A percentile compares a stretch with the other conserved stretches of the same genome.
phyloP scores from a whole-genome alignment of 805 yeast species.

The Ogataea trehalophila region DNA sequence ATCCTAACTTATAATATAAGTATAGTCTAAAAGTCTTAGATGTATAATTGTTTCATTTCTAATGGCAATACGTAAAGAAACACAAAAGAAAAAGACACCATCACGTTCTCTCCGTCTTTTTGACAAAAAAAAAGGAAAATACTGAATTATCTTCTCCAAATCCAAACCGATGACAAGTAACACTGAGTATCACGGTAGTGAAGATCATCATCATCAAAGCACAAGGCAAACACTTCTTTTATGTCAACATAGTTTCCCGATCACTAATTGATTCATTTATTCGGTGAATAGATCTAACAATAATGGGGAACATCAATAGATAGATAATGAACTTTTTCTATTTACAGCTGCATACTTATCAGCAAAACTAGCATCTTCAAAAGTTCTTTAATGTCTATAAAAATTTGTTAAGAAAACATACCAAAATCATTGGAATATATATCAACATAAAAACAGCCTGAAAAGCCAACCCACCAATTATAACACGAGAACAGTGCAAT shows the following conservation, averaged over 20 bases:
- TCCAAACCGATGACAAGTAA: constrained; percentile 58
- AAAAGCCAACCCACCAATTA: constrained; percentile 70
- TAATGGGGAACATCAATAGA: constrained; percentile 44
- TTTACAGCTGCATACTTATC: constrained; percentile 27
- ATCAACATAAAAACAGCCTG: constrained; percentile 70
- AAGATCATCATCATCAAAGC: constrained; percentile 56
- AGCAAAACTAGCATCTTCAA: constrained; percentile 29
- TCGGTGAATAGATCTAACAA: constrained; percentile 64
- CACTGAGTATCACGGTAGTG: constrained; percentile 40
- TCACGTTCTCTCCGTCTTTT: no score
- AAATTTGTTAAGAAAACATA: constrained; percentile 39
- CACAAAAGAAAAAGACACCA: no score
- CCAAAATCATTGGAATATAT: constrained; percentile 46
- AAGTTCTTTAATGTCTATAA: constrained; percentile 16
- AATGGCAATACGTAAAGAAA: no score
- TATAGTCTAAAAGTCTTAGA: no score
- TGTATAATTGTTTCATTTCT: no score
- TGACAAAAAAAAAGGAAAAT: neutral
- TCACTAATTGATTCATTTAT: constrained; percentile 67
- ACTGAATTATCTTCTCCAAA: constrained; percentile 26
- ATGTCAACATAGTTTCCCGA: constrained; percentile 62
- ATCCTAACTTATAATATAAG: no score
- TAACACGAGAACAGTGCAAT: constrained; percentile 47
- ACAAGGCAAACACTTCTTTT: constrained; percentile 50
- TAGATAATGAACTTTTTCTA: constrained; percentile 36